Percentiles rank a stretch among this genome's conserved stretches.
Evolutionary conservation across 441 rosid genomes (phyloP).

Genomic region (Isatis lusitanica): DNA sequence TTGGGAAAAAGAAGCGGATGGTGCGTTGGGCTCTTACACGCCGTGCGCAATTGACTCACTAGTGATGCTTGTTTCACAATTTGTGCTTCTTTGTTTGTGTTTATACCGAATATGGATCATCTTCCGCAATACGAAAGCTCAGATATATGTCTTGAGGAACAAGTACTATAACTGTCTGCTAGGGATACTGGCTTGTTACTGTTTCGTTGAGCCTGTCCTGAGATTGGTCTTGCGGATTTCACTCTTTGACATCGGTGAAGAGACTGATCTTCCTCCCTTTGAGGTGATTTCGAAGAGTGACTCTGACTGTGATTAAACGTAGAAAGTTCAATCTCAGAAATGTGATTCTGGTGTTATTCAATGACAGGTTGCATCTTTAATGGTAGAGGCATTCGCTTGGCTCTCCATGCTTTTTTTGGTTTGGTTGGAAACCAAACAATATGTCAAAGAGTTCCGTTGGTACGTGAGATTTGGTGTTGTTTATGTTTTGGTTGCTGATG

Average conservation of each 20-base stretch:
- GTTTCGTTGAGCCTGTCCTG: constrained; percentile 65
- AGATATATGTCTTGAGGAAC: constrained; percentile 60
- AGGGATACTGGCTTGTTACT: constrained; percentile 65
- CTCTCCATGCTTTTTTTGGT: constrained; percentile 74
- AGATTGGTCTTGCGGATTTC: constrained; percentile 67
- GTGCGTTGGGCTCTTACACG: constrained; percentile 70
- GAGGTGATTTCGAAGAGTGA: constrained; percentile 52
- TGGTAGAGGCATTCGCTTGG: constrained; percentile 73
- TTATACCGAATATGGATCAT: constrained; percentile 71
- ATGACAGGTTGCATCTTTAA: constrained; percentile 61
- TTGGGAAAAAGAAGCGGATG: constrained; percentile 59
- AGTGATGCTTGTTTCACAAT: constrained; percentile 70
- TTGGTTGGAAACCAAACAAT: constrained; percentile 71
- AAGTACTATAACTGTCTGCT: constrained; percentile 59
- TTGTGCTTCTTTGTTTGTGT: constrained; percentile 75
- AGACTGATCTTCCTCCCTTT: constrained; percentile 63
- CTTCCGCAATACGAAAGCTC: constrained; percentile 49
- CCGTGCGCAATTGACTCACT: constrained; percentile 76
- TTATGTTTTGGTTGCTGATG: constrained; percentile 80
- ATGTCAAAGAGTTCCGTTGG: constrained; percentile 82
- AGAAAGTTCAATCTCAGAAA: not conserved
- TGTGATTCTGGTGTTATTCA: constrained; percentile 9
- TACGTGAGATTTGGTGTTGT: constrained; percentile 82
- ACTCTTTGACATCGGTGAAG: constrained; percentile 58
- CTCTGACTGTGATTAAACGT: constrained; percentile 7